phyloP scores from a whole-genome alignment of 2,329 filamentous ascomycete species.

The Stagonosporopsis rhizophila region DNA sequence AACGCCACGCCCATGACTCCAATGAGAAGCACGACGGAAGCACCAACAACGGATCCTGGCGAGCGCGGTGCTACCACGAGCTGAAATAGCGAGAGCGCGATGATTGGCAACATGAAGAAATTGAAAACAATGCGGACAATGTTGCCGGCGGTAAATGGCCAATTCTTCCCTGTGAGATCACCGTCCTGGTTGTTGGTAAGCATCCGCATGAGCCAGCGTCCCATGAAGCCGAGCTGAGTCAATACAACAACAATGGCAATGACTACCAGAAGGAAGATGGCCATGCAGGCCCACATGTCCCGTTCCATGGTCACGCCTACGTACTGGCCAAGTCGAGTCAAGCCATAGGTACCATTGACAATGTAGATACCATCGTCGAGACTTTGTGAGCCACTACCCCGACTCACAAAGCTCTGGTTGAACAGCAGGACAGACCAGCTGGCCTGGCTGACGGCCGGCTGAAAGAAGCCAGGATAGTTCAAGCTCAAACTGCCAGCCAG shows the following conservation, averaged over 20 bases:
- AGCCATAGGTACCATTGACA: constrained; percentile 77
- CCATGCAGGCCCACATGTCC: constrained; percentile 95
- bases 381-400: constrained; percentile 69
- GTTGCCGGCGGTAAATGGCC: constrained; percentile 73
- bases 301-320: constrained; percentile 77
- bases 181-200: constrained; percentile 78
- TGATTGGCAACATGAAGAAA: constrained; percentile 87
- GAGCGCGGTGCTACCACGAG: constrained; percentile 76
- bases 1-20: constrained; percentile 74
- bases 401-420: constrained; percentile 84
- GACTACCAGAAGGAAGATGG: constrained; percentile 85
- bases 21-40: constrained; percentile 78
- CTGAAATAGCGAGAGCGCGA: constrained; percentile 89
- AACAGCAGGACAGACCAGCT: constrained; percentile 93
- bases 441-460: constrained; percentile 85
- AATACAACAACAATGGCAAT: constrained; percentile 71
- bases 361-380: constrained; percentile 87
- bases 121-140: constrained; percentile 85
- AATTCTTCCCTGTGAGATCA: constrained; percentile 88
- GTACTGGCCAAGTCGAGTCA: constrained; percentile 80
- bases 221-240: constrained; percentile 77
- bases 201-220: constrained; percentile 77
- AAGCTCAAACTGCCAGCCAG: constrained; percentile 87
- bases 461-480: constrained; percentile 92
- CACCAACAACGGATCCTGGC: constrained; percentile 72